These are phyloP conservation scores for Penicillium sclerotiorum DNA, from an alignment of 2,329 filamentous ascomycete species.

Conservation along the genomic window DNA sequence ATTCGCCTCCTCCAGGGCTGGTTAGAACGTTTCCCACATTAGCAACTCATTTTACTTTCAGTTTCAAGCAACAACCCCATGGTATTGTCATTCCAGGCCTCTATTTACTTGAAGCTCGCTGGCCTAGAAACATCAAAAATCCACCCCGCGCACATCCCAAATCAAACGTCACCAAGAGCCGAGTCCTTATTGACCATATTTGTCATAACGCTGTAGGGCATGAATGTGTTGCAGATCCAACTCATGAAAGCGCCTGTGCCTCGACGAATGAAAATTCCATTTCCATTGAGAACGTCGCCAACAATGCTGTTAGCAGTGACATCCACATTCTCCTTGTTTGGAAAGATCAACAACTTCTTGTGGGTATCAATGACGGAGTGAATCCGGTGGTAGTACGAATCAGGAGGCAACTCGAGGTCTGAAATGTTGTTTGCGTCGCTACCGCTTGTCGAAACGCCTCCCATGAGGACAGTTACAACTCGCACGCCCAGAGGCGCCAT, in stretches of 20 bases:
- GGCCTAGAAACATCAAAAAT: too few species aligned
- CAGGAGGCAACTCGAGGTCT: background rate
- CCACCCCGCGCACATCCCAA: background rate
- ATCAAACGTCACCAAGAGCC: background rate
- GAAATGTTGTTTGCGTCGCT: background rate
- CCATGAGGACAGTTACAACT: slow-evolving; percentile 4
- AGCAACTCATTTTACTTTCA: too few species aligned
- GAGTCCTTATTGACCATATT: background rate
- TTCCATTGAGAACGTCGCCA: background rate
- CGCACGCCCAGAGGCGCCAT: slow-evolving; percentile 3
- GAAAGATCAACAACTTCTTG: background rate
- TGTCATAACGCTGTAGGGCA: background rate
- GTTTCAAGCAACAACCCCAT: too few species aligned
- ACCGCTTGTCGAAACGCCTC: background rate
- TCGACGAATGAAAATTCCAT: background rate
- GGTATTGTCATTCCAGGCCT: too few species aligned
- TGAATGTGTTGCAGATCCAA: background rate
- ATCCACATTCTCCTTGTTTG: background rate
- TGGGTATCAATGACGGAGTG: background rate
- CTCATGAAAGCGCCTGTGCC: background rate
- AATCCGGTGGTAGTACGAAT: background rate
- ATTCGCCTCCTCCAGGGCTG: too few species aligned
- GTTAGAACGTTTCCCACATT: too few species aligned
- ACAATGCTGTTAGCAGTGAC: background rate
- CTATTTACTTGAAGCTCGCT: too few species aligned